Evolutionary conservation across 208 protist genomes (phyloP).

Genomic region (Acanthamoeba sp.): DNA sequence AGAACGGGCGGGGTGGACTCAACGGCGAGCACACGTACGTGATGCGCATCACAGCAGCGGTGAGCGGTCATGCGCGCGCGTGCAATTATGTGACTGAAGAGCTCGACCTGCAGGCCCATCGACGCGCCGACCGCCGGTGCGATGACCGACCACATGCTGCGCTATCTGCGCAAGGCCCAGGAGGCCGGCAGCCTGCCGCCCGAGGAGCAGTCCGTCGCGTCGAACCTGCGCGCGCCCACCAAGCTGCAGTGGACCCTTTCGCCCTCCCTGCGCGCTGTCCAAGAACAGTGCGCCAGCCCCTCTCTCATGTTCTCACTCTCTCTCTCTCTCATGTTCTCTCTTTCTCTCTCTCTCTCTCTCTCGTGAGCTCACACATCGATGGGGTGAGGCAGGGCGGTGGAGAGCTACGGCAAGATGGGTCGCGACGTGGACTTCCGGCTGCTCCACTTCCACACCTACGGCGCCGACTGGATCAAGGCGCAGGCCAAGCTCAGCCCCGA

Average conservation of each 20-base stretch:
- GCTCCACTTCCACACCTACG: constrained; percentile 56
- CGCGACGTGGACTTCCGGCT: constrained; percentile 43
- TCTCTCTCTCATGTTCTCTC: not conserved
- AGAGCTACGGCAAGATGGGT: constrained; percentile 10
- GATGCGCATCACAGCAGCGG: too few relatives aligned
- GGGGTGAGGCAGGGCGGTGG: not conserved
- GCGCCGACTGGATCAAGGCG: constrained; percentile 33
- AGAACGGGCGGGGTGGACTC: constrained; percentile 67
- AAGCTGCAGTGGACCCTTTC: constrained; percentile 55
- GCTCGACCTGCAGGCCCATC: not conserved
- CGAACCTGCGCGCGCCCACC: not conserved
- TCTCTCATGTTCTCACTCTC: not conserved
- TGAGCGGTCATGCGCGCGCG: too few relatives aligned
- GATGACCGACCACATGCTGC: constrained; percentile 26
- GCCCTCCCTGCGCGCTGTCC: not conserved
- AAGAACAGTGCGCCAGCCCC: not conserved
- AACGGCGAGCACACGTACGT: constrained; percentile 65
- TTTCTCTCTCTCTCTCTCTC: not conserved
- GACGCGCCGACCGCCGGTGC: constrained; percentile 25
- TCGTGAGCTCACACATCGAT: not conserved
- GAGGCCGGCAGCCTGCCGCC: not conserved
- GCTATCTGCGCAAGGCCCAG: constrained; percentile 26
- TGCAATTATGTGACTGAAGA: too few relatives aligned
- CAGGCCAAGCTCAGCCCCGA: constrained; percentile 74
- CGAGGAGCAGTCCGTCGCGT: constrained; percentile 8